phyloP scores from a whole-genome alignment of 495 filamentous ascomycete species.

The Trichoderma gamsii region DNA sequence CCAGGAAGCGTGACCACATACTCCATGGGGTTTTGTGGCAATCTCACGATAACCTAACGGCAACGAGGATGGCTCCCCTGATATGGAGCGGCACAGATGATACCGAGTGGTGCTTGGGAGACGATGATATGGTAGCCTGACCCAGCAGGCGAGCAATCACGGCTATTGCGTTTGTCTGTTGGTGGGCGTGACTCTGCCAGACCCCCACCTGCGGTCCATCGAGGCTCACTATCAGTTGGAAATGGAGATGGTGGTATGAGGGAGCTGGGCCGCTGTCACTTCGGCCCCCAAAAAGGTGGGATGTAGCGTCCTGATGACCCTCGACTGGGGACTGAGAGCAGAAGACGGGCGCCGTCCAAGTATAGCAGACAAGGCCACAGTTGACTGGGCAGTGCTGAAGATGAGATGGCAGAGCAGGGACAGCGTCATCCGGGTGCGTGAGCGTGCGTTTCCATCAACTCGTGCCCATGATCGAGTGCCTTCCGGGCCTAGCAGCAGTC shows the following conservation, averaged over 20 bases:
- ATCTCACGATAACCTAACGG: neutral
- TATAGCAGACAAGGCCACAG: neutral
- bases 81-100: neutral
- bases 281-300: conserved; percentile 12
- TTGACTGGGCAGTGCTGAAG: neutral
- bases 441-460: no score
- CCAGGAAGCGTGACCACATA: conserved; percentile 8
- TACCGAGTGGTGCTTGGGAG: neutral
- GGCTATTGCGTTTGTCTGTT: neutral
- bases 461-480: no score
- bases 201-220: neutral
- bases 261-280: conserved; percentile 2
- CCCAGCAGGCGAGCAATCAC: neutral
- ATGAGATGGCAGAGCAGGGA: neutral
- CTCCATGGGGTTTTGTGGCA: conserved; percentile 4
- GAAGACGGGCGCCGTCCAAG: neutral
- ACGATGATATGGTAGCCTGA: neutral
- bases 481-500: no score
- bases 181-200: neutral
- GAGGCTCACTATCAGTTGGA: neutral
- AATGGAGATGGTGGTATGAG: neutral
- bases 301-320: conserved; percentile 9
- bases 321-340: neutral
- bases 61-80: neutral
- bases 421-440: neutral